phyloP scores from a whole-genome alignment of 345 rosid genomes.

The Eucalyptus tenuipes region DNA sequence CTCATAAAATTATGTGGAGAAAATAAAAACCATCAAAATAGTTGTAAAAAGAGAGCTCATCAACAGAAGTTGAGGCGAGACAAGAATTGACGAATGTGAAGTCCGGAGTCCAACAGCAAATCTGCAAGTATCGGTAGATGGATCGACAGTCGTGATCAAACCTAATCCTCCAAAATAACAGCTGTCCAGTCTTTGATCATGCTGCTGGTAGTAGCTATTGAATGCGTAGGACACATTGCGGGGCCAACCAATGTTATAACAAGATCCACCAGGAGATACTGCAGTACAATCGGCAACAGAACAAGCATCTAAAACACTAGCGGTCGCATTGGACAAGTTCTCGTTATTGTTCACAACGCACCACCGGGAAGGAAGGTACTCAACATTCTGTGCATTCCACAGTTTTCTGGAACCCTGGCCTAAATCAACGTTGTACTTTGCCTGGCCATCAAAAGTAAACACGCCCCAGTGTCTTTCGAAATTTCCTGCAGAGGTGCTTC shows the following conservation, averaged over 20 bases:
- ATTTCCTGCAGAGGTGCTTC: conserved; percentile 40
- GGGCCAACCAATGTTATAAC: conserved; percentile 70
- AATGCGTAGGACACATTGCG: conserved; percentile 73
- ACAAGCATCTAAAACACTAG: conserved; percentile 54
- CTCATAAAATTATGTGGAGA: not conserved
- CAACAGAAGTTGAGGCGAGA: not conserved
- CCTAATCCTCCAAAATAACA: conserved; percentile 83
- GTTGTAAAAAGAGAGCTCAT: not conserved
- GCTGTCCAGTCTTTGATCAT: conserved; percentile 58
- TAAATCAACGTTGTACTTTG: conserved; percentile 52
- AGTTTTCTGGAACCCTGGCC: conserved; percentile 44
- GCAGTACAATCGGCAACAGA: conserved; percentile 59
- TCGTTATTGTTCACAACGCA: conserved; percentile 70
- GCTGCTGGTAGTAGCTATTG: conserved; percentile 82
- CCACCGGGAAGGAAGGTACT: conserved; percentile 75
- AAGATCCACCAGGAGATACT: conserved; percentile 65
- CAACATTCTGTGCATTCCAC: conserved; percentile 54
- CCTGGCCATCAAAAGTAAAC: conserved; percentile 93
- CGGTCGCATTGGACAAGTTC: conserved; percentile 62
- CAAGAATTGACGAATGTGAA: conserved; percentile 22
- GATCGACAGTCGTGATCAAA: conserved; percentile 80
- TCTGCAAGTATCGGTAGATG: conserved; percentile 50
- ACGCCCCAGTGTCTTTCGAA: conserved; percentile 92
- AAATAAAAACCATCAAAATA: not conserved
- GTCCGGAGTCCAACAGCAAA: conserved; percentile 43